Conservation (phyloP, 768 basidiomycete genomes). For the Holtermannia corniformis region DNA sequence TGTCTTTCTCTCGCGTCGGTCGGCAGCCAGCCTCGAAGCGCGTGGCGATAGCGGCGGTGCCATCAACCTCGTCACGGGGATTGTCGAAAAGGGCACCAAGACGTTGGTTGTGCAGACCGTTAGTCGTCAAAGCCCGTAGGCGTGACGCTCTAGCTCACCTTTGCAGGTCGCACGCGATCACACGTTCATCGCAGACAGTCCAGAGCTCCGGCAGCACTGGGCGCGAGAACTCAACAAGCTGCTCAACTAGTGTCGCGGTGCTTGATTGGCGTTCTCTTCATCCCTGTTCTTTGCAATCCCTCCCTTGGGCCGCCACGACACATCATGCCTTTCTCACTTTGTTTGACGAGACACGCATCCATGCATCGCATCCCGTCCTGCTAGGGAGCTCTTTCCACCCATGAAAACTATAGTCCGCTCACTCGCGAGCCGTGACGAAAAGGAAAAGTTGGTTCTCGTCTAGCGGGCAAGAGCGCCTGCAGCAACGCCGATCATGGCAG, state of each 20-base stretch:
- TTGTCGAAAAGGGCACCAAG: constrained; percentile 22
- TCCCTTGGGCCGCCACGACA: too few species aligned
- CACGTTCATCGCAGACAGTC: constrained; percentile 10
- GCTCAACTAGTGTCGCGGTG: too few species aligned
- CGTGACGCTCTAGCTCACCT: neutral
- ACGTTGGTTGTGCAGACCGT: constrained; percentile 35
- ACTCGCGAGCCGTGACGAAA: too few species aligned
- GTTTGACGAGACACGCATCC: too few species aligned
- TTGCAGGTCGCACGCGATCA: constrained; percentile 7
- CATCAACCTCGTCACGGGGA: constrained; percentile 18
- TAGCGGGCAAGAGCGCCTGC: constrained; percentile 48
- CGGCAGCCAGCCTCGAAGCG: constrained; percentile 3
- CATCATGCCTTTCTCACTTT: too few species aligned
- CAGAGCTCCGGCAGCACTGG: constrained; percentile 12
- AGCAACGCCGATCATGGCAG: constrained; percentile 28
- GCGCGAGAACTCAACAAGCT: constrained; percentile 4
- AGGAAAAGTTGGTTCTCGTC: too few species aligned
- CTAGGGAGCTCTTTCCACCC: too few species aligned
- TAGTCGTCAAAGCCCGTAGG: constrained; percentile 7
- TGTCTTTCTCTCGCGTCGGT: constrained; percentile 19
- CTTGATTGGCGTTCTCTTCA: too few species aligned
- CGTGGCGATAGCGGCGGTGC: neutral
- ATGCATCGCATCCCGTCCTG: too few species aligned
- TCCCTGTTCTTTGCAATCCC: too few species aligned
- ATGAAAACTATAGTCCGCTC: too few species aligned